Base-by-base conservation (phyloP, 2,329 filamentous ascomycete species). In the Metarhizium sp. region DNA sequence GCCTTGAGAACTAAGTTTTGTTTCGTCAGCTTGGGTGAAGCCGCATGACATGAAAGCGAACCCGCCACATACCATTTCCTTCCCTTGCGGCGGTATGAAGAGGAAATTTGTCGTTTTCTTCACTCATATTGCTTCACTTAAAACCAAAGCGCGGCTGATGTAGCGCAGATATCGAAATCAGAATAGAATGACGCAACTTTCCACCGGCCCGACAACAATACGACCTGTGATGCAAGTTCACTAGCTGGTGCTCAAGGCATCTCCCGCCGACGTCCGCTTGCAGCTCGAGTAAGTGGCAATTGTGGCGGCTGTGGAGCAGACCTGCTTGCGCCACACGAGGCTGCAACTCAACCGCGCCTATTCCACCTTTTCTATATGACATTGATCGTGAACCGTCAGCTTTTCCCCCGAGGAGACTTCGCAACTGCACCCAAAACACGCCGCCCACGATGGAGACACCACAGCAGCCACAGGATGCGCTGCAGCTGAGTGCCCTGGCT, bases 11-110 rank as follows among this genome's bases (percentile, higher is more conserved):
- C 61, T 63, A 43, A 29, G 25, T 25, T 38, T 29, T 6, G 11
- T 38, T 7, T 8, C 14, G 46, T 45, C 29, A 50, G 25, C 49
- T 20, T 25, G 13, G 42, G n/a, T n/a, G 20, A 48, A 30, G 20
- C 11, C n/a, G 6, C 11, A 25, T n/a, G 42, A 2, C 7, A 10
- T 8, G 25, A 25, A 25, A 25, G 25, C 29, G 16, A 36, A 7
- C 7, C 13, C 25, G 29, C 8, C 34, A 51, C 78, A 67, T 78
- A 95, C 92, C 79, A 76, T 84, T 87, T 46, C 92, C 91, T 69
- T 95, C 90, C 55, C 92, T 82, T 59, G 87, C 87, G 46, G 92
- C 92, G 61, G 88, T 88, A 67, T 97, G 92, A 47, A 96, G 86
- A 32, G 90, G 87, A 63, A 86, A 96, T 64, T 87, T 90, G 52